Evolutionary conservation across 805 yeast species (phyloP).

Genomic region (Kazachstania viticola): DNA sequence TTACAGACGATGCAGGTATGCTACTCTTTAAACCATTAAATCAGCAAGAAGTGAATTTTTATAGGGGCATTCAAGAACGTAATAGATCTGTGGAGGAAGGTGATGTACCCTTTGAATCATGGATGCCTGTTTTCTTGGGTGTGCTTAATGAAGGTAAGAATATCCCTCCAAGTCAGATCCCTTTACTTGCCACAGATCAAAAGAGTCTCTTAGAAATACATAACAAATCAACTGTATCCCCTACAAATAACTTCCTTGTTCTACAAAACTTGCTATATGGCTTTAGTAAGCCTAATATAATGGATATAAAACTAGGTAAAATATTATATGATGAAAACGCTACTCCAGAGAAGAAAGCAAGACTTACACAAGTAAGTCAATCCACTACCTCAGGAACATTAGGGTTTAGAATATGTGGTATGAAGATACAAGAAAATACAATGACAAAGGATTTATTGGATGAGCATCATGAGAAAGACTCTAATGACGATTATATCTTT

Average conservation of each 20-base stretch:
- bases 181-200: not conserved
- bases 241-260: conserved; percentile 38
- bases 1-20: conserved; percentile 50
- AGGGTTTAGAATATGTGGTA: conserved; percentile 76
- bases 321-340: conserved; percentile 54
- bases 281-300: conserved; percentile 51
- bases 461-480: conserved; percentile 7
- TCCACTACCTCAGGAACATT: conserved; percentile 74
- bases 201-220: not conserved
- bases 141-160: conserved; percentile 15
- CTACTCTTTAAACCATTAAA: conserved; percentile 63
- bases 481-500: conserved; percentile 33
- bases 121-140: conserved; percentile 25
- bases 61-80: conserved; percentile 26
- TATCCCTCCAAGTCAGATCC: conserved; percentile 1
- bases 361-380: conserved; percentile 54
- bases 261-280: conserved; percentile 60
- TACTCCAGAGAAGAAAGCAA: conserved; percentile 42
- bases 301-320: conserved; percentile 79
- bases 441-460: conserved; percentile 11
- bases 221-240: not conserved
- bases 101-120: conserved; percentile 16
- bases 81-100: conserved; percentile 6
- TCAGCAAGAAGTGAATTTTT: conserved; percentile 65
- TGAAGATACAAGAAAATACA: conserved; percentile 39